Base-by-base conservation (phyloP, 345 rosid species). In the Reutealis trisperma region DNA sequence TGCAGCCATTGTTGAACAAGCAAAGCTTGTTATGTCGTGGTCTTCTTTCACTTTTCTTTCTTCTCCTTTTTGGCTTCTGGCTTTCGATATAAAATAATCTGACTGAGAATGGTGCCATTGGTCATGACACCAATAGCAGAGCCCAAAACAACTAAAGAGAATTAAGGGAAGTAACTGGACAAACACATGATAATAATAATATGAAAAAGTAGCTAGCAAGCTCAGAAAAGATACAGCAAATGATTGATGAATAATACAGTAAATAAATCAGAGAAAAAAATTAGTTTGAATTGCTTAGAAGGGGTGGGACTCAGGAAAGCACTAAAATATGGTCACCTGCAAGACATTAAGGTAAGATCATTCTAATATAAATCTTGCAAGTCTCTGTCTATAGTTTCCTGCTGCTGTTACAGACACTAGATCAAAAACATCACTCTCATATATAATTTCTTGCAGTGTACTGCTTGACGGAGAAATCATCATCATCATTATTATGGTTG, bases 91-190 rank as follows among this genome's bases (percentile, higher is more conserved):
- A 84, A 52, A 13, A 82, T 49, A 58, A 86, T 86, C 79, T 86
- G 89, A 64, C 82, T 77, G 68, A 86, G 82, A 79, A 84, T 82
- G 22, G 84, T 82, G 27, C 89, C 85, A 42, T 86, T 81, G 1
- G 82, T 77, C 47, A 78, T 49, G 32, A 77, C 69, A 27, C 86
- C 82, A 60, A 84, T 76, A 57, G 72, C 74, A 34, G 86, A 83
- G 64, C 89, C 89, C 87, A 84, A 19, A 72, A 89, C 71, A 83
- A 94, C 97, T 94, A 82, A 58, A 67, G 37, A 67, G 30, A 27
- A 82, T 89, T 67, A 72, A 88, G 89, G 85, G 85, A 60, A 84
- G 45, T 49, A 69, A 78, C 75, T 18, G 52, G 18, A 63, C 71
- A 22, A 54, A n/a, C 34, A 66, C 6, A 25, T 37, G 41, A 37